Percentiles rank a stretch among this genome's conserved stretches.
Evolutionary conservation across 352 stramenopile genomes (phyloP).

Genomic region (Globisporangium canariense): DNA sequence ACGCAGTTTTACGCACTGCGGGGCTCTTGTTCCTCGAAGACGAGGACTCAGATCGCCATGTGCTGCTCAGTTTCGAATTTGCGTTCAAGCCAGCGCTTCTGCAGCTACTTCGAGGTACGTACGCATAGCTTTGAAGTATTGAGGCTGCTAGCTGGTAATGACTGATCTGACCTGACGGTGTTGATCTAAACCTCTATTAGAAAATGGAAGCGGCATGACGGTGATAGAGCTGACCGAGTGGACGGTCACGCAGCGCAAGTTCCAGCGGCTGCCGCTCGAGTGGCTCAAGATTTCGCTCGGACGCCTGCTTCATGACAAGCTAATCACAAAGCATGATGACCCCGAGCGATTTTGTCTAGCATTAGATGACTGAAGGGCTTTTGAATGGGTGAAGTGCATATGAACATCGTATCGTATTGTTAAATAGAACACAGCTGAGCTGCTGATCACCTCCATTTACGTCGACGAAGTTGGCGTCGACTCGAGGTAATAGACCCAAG

Average conservation of each 20-base stretch:
- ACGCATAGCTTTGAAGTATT: background rate
- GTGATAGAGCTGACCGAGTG: constrained; percentile 48
- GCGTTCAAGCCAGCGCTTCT: constrained; percentile 44
- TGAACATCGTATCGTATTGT: background rate
- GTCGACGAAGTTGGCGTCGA: constrained; percentile 12
- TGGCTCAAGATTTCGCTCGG: constrained; percentile 49
- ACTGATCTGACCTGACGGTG: background rate
- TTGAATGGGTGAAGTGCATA: background rate
- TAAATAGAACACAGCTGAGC: constrained; percentile 7
- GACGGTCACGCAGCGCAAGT: constrained; percentile 41
- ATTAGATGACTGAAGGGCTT: background rate
- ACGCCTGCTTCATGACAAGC: constrained; percentile 24
- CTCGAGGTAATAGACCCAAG: constrained; percentile 89
- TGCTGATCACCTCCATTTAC: background rate
- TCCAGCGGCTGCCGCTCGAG: constrained; percentile 42
- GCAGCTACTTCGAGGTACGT: constrained; percentile 33
- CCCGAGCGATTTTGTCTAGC: constrained; percentile 35
- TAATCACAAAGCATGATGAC: constrained; percentile 29
- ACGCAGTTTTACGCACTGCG: constrained; percentile 34
- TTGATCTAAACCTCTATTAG: constrained; percentile 16
- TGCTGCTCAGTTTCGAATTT: constrained; percentile 51
- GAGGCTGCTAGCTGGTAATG: background rate
- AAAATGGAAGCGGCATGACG: constrained; percentile 24
- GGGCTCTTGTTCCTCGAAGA: constrained; percentile 66
- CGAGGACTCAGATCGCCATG: constrained; percentile 39